Conservation (phyloP, 176 grass and related monocot genomes). For the Coix lacrymajobi region DNA sequence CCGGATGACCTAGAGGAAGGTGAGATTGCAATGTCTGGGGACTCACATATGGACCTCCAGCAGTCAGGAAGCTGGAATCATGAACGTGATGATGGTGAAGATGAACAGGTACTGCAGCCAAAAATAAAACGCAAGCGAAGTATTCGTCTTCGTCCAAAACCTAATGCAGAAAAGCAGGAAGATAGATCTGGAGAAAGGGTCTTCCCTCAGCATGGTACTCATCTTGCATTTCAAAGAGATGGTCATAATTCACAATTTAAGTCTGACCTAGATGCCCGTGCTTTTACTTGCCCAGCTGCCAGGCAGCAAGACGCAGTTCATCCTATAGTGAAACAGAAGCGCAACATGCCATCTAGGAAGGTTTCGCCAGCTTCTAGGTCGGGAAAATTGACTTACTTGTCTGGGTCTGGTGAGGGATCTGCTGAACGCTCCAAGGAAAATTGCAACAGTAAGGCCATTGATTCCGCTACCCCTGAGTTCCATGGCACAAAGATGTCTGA, state of each 20-base stretch:
- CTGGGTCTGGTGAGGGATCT: conserved; percentile 53
- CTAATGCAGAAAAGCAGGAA: conserved; percentile 59
- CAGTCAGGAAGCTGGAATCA: conserved; percentile 77
- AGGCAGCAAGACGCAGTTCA: conserved; percentile 34
- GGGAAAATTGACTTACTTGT: conserved; percentile 46
- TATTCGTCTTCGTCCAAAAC: conserved; percentile 79
- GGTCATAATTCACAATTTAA: conserved; percentile 37
- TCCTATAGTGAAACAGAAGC: conserved; percentile 55
- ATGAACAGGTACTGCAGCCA: conserved; percentile 83
- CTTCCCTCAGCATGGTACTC: conserved; percentile 41
- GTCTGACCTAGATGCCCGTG: conserved; percentile 31
- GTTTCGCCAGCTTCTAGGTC: conserved; percentile 54
- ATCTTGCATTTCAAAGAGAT: conserved; percentile 39
- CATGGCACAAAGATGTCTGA: conserved; percentile 78
- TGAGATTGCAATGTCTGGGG: conserved; percentile 92
- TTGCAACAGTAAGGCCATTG: conserved; percentile 54
- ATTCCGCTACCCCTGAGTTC: conserved; percentile 32
- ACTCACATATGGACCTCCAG: conserved; percentile 82
- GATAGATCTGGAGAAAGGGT: conserved; percentile 59
- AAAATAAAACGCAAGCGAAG: conserved; percentile 95
- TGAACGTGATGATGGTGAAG: conserved; percentile 81
- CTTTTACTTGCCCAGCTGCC: conserved; percentile 40
- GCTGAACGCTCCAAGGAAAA: conserved; percentile 56
- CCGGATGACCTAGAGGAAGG: conserved; percentile 93
- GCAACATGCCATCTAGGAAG: conserved; percentile 65